Conservation (phyloP, 2,329 filamentous ascomycete species). For the Gnomoniopsis smithogilvyi region DNA sequence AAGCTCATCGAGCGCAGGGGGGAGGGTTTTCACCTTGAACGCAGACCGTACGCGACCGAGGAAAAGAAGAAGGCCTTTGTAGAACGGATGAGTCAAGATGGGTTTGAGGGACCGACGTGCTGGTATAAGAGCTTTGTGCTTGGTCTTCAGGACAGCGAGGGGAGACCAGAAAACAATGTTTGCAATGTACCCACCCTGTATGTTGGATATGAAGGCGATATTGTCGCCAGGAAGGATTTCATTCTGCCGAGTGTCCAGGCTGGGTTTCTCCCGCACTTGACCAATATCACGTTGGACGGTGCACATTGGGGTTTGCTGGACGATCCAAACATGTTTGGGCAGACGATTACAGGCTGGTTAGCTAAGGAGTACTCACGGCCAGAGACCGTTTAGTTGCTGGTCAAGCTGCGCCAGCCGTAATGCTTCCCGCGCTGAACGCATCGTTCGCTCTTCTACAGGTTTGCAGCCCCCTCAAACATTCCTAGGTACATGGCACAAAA, state of each 20-base stretch:
- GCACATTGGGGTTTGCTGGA: slow-evolving; percentile 31
- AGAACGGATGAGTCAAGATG: slow-evolving; percentile 23
- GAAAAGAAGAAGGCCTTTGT: slow-evolving; percentile 25
- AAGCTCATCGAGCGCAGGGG: slow-evolving; percentile 21
- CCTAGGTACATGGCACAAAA: too few species aligned
- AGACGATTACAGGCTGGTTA: slow-evolving; percentile 1
- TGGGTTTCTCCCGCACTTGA: slow-evolving; percentile 25
- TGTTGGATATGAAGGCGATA: slow-evolving; percentile 25
- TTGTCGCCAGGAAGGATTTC: slow-evolving; percentile 23
- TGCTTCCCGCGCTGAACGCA: background rate
- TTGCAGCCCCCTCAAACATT: too few species aligned
- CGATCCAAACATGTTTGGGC: slow-evolving; percentile 25
- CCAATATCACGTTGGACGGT: slow-evolving; percentile 23
- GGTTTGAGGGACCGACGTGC: slow-evolving; percentile 27
- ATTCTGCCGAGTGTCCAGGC: slow-evolving; percentile 20
- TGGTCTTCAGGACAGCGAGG: slow-evolving; percentile 23
- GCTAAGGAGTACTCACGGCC: slow-evolving; percentile 1
- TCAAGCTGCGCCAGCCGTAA: background rate
- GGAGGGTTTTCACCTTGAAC: slow-evolving; percentile 21
- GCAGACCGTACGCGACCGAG: slow-evolving; percentile 25
- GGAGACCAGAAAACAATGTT: slow-evolving; percentile 15
- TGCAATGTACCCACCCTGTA: slow-evolving; percentile 26
- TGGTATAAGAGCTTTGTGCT: slow-evolving; percentile 25
- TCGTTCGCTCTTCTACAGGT: too few species aligned
- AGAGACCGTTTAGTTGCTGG: background rate